A percentile compares a stretch with the other conserved stretches of the same genome.
These are phyloP conservation scores for Escallonia rubra DNA, from an alignment of 129 eudicot species.

Conservation along the genomic window DNA sequence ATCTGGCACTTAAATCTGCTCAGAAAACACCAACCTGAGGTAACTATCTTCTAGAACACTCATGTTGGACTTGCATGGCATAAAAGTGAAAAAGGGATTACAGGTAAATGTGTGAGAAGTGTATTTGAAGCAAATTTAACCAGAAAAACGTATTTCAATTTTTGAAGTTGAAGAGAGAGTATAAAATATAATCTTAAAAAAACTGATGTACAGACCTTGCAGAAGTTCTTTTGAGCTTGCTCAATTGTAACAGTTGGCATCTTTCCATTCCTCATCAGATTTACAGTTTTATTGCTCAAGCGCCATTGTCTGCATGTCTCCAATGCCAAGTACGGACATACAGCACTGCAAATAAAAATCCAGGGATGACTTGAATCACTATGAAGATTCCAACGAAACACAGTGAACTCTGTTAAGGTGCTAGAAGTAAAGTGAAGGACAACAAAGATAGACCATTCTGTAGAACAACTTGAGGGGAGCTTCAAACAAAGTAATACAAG, in stretches of 20 bases:
- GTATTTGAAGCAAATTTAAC: neutral
- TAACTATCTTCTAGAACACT: neutral
- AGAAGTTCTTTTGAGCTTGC: slow-evolving; percentile 96
- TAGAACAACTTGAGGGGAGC: neutral
- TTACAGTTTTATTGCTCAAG: slow-evolving; percentile 87
- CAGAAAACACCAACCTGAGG: neutral
- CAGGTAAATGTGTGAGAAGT: neutral
- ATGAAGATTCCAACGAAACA: neutral
- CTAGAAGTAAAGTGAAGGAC: neutral
- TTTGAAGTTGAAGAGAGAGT: too few species aligned
- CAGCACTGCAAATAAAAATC: slow-evolving; percentile 54
- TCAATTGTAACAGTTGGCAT: slow-evolving; percentile 98
- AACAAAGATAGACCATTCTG: neutral
- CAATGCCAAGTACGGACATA: slow-evolving; percentile 94
- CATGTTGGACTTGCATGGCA: neutral
- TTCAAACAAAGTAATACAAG: too few species aligned
- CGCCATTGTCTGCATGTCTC: slow-evolving; percentile 99
- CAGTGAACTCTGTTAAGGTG: neutral
- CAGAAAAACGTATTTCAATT: neutral
- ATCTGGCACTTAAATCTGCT: too few species aligned
- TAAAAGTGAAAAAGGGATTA: neutral
- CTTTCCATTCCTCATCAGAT: slow-evolving; percentile 94
- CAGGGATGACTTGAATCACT: neutral
- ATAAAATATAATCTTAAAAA: neutral
- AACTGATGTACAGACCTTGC: slow-evolving; percentile 54